Conservation (phyloP, 345 rosid species). For the Hibiscus tridactylites region DNA sequence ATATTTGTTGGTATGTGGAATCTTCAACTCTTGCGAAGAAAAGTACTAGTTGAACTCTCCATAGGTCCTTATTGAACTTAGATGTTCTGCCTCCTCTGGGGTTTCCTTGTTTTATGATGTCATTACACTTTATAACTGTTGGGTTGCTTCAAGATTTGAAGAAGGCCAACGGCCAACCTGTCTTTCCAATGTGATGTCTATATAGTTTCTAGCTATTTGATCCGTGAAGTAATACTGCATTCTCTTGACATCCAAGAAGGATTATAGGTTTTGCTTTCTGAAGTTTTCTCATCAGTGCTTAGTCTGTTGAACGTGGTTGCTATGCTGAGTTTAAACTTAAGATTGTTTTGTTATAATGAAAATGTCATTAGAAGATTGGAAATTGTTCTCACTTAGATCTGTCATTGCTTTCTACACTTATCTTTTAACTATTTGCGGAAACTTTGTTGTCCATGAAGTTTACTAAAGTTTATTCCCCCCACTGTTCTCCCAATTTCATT, state of each 20-base stretch:
- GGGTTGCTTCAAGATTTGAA: neutral
- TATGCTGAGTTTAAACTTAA: neutral
- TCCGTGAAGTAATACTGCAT: neutral
- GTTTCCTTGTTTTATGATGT: neutral
- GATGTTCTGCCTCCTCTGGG: neutral
- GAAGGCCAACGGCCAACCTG: neutral
- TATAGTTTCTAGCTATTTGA: neutral
- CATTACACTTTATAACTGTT: neutral
- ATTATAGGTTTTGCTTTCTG: neutral
- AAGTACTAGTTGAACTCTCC: neutral
- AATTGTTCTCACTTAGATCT: neutral
- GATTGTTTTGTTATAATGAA: neutral
- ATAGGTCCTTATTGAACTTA: neutral
- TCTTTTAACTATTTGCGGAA: neutral
- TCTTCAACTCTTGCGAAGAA: neutral
- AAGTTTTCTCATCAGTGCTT: neutral
- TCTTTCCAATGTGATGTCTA: neutral
- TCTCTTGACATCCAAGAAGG: neutral
- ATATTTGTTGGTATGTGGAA: neutral
- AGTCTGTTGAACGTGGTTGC: neutral
- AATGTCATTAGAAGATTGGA: neutral
- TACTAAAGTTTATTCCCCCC: neutral
- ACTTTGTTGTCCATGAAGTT: slow-evolving; percentile 1
- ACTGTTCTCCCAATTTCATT: slow-evolving; percentile 4
- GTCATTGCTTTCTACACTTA: neutral